Conservation (phyloP, 2,329 filamentous ascomycete species). For the Clonostachys chloroleuca region DNA sequence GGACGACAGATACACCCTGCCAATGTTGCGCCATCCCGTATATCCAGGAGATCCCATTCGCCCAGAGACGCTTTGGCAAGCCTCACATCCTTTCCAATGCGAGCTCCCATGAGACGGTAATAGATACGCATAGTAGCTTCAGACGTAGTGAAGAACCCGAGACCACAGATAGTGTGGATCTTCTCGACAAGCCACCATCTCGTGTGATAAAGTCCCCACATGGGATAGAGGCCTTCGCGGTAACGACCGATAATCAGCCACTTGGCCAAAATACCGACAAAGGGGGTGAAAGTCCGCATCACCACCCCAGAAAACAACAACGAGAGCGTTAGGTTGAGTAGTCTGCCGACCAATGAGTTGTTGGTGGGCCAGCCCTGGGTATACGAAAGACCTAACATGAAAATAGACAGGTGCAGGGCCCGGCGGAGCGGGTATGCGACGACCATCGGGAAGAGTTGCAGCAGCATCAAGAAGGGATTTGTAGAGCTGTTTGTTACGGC, state of each 20-base stretch:
- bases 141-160: conserved; percentile 35
- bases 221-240: conserved; percentile 48
- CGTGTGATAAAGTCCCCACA: conserved; percentile 56
- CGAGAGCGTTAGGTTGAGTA: conserved; percentile 40
- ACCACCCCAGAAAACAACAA: conserved; percentile 34
- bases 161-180: conserved; percentile 40
- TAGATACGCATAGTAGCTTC: conserved; percentile 36
- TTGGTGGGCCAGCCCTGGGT: conserved; percentile 32
- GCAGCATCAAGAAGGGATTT: conserved; percentile 37
- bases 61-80: conserved; percentile 38
- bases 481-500: conserved; percentile 41
- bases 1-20: conserved; percentile 43
- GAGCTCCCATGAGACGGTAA: conserved; percentile 46
- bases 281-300: conserved; percentile 32
- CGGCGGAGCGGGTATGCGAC: conserved; percentile 45
- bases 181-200: conserved; percentile 57
- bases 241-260: conserved; percentile 51
- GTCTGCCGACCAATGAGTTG: conserved; percentile 31
- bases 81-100: conserved; percentile 46
- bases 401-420: conserved; percentile 46
- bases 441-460: conserved; percentile 45
- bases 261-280: conserved; percentile 44
- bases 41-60: conserved; percentile 54
- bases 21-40: conserved; percentile 42
- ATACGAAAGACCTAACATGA: conserved; percentile 40